Conservation (phyloP, 306 rosid species). For the Inga laurina region DNA sequence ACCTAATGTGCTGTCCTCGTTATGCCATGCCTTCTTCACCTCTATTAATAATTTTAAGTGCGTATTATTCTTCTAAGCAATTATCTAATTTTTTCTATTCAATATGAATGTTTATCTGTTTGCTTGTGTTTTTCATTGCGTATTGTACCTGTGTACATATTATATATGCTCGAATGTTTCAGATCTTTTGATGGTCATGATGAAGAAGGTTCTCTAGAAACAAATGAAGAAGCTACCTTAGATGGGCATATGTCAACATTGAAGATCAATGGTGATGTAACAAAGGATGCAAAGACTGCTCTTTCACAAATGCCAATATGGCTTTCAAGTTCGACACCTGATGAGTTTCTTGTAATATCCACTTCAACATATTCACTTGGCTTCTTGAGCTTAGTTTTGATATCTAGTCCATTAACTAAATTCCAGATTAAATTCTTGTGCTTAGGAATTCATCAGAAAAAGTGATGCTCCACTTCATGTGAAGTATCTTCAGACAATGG, state of each 20-base stretch:
- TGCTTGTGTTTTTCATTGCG: conserved; percentile 19
- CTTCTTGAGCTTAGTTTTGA: conserved; percentile 28
- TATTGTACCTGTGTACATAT: conserved; percentile 20
- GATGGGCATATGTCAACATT: conserved; percentile 52
- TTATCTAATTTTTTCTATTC: not conserved
- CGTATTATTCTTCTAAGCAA: conserved; percentile 7
- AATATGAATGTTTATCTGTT: conserved; percentile 1
- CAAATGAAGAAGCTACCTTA: conserved; percentile 57
- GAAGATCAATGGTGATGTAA: conserved; percentile 62
- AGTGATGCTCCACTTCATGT: conserved; percentile 88
- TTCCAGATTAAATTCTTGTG: conserved; percentile 38
- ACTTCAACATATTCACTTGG: conserved; percentile 26
- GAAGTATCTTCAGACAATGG: conserved; percentile 96
- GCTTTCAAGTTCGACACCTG: conserved; percentile 93
- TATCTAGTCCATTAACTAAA: conserved; percentile 39
- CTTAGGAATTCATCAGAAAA: conserved; percentile 85
- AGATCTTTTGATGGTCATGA: conserved; percentile 87
- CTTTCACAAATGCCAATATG: conserved; percentile 82
- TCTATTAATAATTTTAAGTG: conserved; percentile 15
- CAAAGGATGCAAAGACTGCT: conserved; percentile 54
- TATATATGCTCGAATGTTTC: conserved; percentile 39
- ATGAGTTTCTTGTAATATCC: conserved; percentile 91
- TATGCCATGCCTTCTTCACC: conserved; percentile 15
- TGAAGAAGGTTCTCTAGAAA: conserved; percentile 65
- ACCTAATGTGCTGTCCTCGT: conserved; percentile 27